A percentile compares a stretch with the other conserved stretches of the same genome.
Evolutionary conservation across 2,329 filamentous ascomycete genomes (phyloP).

Genomic region (Orbilia ellipsospora): DNA sequence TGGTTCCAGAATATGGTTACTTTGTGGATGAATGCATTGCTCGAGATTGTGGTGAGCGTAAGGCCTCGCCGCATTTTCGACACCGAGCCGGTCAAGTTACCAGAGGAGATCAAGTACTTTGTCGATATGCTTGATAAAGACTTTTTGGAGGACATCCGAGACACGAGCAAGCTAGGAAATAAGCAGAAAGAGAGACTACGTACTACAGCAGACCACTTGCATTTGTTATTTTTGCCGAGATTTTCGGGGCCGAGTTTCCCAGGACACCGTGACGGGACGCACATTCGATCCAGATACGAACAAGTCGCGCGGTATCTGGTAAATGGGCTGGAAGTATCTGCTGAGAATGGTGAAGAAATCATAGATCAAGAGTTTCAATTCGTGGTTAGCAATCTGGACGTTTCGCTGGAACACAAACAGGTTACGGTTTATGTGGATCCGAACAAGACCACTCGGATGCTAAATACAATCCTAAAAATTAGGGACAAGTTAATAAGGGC

Average conservation of each 20-base stretch:
- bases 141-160: slow-evolving; percentile 18
- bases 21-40: slow-evolving; percentile 22
- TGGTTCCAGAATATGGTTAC: slow-evolving; percentile 24
- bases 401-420: slow-evolving; percentile 16
- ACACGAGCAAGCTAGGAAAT: not conserved
- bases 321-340: slow-evolving; percentile 20
- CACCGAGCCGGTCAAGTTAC: not conserved
- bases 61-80: not conserved
- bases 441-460: slow-evolving; percentile 38
- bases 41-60: slow-evolving; percentile 5
- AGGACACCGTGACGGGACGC: not conserved
- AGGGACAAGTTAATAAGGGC: slow-evolving; percentile 12
- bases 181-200: not conserved
- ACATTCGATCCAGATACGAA: slow-evolving; percentile 25
- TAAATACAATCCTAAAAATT: slow-evolving; percentile 16
- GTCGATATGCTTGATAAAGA: slow-evolving; percentile 39
- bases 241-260: slow-evolving; percentile 22
- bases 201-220: slow-evolving; percentile 30
- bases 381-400: slow-evolving; percentile 29
- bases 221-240: slow-evolving; percentile 18
- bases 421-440: slow-evolving; percentile 37
- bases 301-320: slow-evolving; percentile 29
- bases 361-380: slow-evolving; percentile 19
- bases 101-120: not conserved
- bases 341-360: not conserved